These are phyloP conservation scores for Corylus americana DNA, from an alignment of 306 rosid genomes.

Conservation along the genomic window DNA sequence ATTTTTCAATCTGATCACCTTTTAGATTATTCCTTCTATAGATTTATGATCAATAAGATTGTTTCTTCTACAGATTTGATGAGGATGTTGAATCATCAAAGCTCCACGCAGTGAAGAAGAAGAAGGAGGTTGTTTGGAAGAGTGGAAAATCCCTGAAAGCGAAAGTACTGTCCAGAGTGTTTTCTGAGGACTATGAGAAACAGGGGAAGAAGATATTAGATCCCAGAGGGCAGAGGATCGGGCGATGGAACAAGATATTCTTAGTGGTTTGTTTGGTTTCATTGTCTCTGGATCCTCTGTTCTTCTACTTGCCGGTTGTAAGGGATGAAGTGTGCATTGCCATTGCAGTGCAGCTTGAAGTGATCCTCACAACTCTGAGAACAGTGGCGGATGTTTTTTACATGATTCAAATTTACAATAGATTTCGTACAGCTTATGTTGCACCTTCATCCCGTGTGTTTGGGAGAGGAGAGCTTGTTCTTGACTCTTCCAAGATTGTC, in stretches of 20 bases:
- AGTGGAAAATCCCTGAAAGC: conserved; percentile 29
- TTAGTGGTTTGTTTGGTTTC: conserved; percentile 45
- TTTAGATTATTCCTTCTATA: too few relatives aligned
- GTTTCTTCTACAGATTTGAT: too few relatives aligned
- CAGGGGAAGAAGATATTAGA: conserved; percentile 46
- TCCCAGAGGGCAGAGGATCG: conserved; percentile 42
- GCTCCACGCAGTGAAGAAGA: too few relatives aligned
- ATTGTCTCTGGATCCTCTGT: conserved; percentile 56
- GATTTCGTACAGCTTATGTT: conserved; percentile 51
- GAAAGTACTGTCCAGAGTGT: conserved; percentile 53
- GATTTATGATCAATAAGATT: too few relatives aligned
- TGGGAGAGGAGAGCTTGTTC: conserved; percentile 67
- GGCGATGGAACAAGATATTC: conserved; percentile 52
- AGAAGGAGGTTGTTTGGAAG: too few relatives aligned
- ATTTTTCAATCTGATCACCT: too few relatives aligned
- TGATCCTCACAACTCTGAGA: conserved; percentile 45
- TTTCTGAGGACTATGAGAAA: conserved; percentile 55
- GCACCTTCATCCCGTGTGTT: conserved; percentile 64
- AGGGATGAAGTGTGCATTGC: conserved; percentile 36
- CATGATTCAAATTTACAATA: conserved; percentile 43
- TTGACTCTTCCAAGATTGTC: conserved; percentile 50
- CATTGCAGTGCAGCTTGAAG: conserved; percentile 40
- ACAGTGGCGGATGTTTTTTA: conserved; percentile 48
- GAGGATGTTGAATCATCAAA: too few relatives aligned
- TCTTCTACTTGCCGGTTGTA: conserved; percentile 53